A percentile compares a stretch with the other conserved stretches of the same genome.
Conservation (phyloP, 495 filamentous ascomycete species). For the Physcia stellaris region DNA sequence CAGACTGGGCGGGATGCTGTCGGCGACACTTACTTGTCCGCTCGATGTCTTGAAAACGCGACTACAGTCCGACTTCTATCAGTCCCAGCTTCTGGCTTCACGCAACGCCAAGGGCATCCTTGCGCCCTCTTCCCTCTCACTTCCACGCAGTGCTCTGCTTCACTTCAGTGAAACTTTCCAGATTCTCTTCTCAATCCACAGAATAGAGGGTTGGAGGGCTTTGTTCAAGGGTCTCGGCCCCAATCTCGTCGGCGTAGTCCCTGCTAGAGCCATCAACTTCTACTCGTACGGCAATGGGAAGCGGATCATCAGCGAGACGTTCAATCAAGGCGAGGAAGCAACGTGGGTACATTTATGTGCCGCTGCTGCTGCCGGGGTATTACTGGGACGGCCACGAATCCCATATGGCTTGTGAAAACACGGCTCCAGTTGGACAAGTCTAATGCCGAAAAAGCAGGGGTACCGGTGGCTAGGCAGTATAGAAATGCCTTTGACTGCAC, state of each 20-base stretch:
- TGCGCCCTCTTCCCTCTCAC: slow-evolving; percentile 28
- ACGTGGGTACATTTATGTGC: slow-evolving; percentile 37
- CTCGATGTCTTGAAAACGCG: slow-evolving; percentile 86
- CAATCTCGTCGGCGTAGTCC: slow-evolving; percentile 43
- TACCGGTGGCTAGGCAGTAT: slow-evolving; percentile 30
- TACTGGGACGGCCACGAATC: slow-evolving; percentile 46
- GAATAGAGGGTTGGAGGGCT: slow-evolving; percentile 40
- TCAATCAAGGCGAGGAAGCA: slow-evolving; percentile 31
- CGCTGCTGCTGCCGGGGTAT: slow-evolving; percentile 38
- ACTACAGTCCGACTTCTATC: slow-evolving; percentile 84
- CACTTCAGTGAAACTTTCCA: slow-evolving; percentile 44
- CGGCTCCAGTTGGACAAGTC: slow-evolving; percentile 43
- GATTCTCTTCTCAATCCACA: slow-evolving; percentile 39
- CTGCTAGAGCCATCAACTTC: slow-evolving; percentile 45
- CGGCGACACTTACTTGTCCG: slow-evolving; percentile 72
- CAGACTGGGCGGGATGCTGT: slow-evolving; percentile 77
- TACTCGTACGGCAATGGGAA: slow-evolving; percentile 47
- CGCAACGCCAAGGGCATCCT: slow-evolving; percentile 33
- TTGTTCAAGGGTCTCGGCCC: slow-evolving; percentile 47
- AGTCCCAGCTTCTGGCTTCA: slow-evolving; percentile 40
- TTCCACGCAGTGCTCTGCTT: slow-evolving; percentile 31
- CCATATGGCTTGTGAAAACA: slow-evolving; percentile 49
- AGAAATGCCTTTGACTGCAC: slow-evolving; percentile 41
- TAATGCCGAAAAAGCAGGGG: slow-evolving; percentile 25
- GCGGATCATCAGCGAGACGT: slow-evolving; percentile 29